These are phyloP conservation scores for Fusarium beomiforme DNA, from an alignment of 2,329 filamentous ascomycete genomes.

Conservation along the genomic window DNA sequence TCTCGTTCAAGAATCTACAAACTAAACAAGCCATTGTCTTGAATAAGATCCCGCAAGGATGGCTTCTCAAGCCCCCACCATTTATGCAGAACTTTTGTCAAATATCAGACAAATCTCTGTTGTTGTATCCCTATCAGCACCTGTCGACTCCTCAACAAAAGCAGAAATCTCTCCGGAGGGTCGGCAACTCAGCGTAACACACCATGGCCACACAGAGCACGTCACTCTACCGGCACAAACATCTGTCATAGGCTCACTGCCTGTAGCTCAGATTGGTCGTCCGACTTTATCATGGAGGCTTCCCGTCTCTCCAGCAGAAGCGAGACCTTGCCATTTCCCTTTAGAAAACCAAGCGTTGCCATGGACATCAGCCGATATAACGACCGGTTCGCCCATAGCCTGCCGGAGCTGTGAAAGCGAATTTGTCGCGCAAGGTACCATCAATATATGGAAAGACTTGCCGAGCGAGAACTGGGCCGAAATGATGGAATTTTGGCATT, in stretches of 20 bases:
- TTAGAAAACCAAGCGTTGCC: conserved; percentile 56
- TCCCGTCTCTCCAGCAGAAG: conserved; percentile 49
- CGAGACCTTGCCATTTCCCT: conserved; percentile 40
- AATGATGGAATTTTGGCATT: conserved; percentile 99
- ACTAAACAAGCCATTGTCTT: background rate
- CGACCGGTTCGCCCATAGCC: conserved; percentile 51
- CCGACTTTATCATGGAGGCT: conserved; percentile 64
- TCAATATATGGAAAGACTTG: conserved; percentile 84
- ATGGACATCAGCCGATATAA: conserved; percentile 66
- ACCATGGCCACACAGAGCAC: conserved; percentile 51
- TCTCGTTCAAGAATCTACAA: background rate
- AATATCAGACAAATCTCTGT: conserved; percentile 73
- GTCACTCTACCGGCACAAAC: conserved; percentile 58
- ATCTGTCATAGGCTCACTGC: conserved; percentile 48
- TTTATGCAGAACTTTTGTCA: conserved; percentile 73
- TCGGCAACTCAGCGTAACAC: conserved; percentile 57
- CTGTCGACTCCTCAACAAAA: conserved; percentile 54
- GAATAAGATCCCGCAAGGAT: conserved; percentile 11
- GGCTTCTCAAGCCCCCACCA: conserved; percentile 37
- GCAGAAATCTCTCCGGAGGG: conserved; percentile 58
- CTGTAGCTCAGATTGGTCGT: conserved; percentile 47
- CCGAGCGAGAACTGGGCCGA: conserved; percentile 98
- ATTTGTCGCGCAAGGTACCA: conserved; percentile 51
- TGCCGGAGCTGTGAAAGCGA: conserved; percentile 53
- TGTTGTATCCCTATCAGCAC: conserved; percentile 60